These are phyloP conservation scores for Zymoseptoria ardabiliae DNA, from an alignment of 2,329 filamentous ascomycete species.

Conservation along the genomic window DNA sequence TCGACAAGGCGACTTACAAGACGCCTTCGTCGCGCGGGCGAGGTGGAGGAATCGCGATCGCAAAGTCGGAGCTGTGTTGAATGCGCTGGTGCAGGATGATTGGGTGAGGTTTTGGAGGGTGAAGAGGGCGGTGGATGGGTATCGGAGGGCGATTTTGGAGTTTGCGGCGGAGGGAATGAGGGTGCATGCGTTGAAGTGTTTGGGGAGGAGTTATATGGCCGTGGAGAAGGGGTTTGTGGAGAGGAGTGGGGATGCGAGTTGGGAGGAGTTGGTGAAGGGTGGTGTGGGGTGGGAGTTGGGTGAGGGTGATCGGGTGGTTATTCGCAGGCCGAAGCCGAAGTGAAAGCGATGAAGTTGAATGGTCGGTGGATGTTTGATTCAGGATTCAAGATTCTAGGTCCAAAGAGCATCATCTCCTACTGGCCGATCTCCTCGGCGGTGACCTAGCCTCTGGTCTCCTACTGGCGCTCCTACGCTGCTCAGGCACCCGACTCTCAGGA, in stretches of 20 bases:
- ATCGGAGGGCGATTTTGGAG: slow-evolving; percentile 71
- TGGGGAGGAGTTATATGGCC: slow-evolving; percentile 72
- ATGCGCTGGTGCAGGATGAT: slow-evolving; percentile 69
- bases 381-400: neutral
- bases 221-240: slow-evolving; percentile 65
- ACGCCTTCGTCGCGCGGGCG: slow-evolving; percentile 62
- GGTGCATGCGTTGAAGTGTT: slow-evolving; percentile 73
- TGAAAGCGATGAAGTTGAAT: neutral
- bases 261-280: slow-evolving; percentile 63
- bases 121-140: slow-evolving; percentile 67
- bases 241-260: slow-evolving; percentile 58
- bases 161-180: slow-evolving; percentile 70
- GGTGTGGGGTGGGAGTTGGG: slow-evolving; percentile 81
- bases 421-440: neutral
- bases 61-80: slow-evolving; percentile 62
- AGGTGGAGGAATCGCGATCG: slow-evolving; percentile 55
- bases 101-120: slow-evolving; percentile 71
- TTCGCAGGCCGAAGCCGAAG: slow-evolving; percentile 53
- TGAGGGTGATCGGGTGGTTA: slow-evolving; percentile 59
- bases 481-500: neutral
- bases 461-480: neutral
- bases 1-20: slow-evolving; percentile 64
- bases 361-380: neutral
- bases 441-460: neutral
- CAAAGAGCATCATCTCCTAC: neutral